Base-by-base conservation (phyloP, 2,329 filamentous ascomycete species). In the Shiraia sp. region DNA sequence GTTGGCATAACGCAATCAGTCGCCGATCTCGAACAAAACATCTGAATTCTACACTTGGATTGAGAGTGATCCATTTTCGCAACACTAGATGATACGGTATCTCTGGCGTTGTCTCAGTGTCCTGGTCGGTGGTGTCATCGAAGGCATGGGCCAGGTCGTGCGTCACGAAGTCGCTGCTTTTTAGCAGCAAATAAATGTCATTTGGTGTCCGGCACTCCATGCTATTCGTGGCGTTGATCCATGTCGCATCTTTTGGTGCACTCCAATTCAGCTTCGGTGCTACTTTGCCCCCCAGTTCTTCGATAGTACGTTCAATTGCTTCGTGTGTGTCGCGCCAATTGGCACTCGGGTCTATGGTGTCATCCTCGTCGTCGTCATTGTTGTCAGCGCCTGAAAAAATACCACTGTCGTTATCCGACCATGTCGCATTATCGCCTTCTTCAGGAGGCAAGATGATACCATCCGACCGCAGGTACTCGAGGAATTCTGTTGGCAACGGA, bases 191-290 rank as follows among this genome's bases (percentile, higher is more conserved):
- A 64, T 97, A 99, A 31, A 99, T 82, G 61, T 99, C 93, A 66
- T 93, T 95, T 2, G 93, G 83, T 1, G 83, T 84, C 3, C 83
- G 85, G 71, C 93, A 99, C 69, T 95, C 90, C 73, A 96, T 87
- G 32, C 88, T 95, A 70, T 99, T 99, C 71, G 78, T 92, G 66
- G 80, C 72, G 71, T 85, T 71, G 69, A 99, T 96, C 87, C 90
- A 96, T 15, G 88, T 89, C 7, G 93, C 93, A 65, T 99, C 93
- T 69, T 96, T 96, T 3, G 93, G 93, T 3, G 90, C 86, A 5
- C 91, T 96, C 93, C 93, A 99, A 74, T 97, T 97, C 32, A 99
- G 75, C 71, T 99, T 99, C 1, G 93, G 93, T 2, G 87, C 85
- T 7, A 96, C 91, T 46, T 85, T 83, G 45, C 92, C 92, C 12